Base-by-base conservation (phyloP, 306 rosid species). In the Castanopsis chinensis region DNA sequence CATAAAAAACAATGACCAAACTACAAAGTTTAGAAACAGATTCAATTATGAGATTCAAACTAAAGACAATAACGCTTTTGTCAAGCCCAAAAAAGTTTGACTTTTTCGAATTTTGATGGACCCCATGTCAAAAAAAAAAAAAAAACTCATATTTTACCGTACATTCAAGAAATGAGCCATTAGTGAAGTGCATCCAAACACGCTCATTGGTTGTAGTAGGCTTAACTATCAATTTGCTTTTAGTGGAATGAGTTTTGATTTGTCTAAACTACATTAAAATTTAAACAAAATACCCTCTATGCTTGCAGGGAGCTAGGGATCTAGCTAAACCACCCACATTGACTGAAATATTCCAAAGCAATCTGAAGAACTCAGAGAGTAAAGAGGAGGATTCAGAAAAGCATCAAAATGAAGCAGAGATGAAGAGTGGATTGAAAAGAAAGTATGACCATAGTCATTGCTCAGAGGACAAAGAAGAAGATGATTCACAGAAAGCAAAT, bases 291-390 rank as follows among this genome's bases (percentile, higher is more conserved):
- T 60, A 78, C 41, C 64, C 56, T 58, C 17, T 45, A 64, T 67
- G 21, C 69, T 14, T 57, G 18, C 71, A 96, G 98, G 96, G 98
- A 76, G 92, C 97, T 18, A 90, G 83, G 83, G 96, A 88, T 79
- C 82, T 96, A 80, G 93, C 87, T 5, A 84, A 90, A 74, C 94
- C 94, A 61, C 99, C 98, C 74, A 89, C 93, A 4, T 87, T 96
- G 79, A 87, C 90, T 61, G 98, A 96, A 69, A 86, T 96, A 78
- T 90, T 90, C 79, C 93, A 85, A 3, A 81, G 75, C 85, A 89
- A 85, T 41, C 64, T 84, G 75, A 84, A 80, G 2, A 76, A 85
- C 70, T 56, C 80, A 1, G 90, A 83, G 69, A 68, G 61, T 9
- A 85, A 83, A 76, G 90, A 85, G 55, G 91, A 85, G 59, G 76